Base-by-base conservation (phyloP, 495 filamentous ascomycete genomes). In the Daldinia caldariorum region DNA sequence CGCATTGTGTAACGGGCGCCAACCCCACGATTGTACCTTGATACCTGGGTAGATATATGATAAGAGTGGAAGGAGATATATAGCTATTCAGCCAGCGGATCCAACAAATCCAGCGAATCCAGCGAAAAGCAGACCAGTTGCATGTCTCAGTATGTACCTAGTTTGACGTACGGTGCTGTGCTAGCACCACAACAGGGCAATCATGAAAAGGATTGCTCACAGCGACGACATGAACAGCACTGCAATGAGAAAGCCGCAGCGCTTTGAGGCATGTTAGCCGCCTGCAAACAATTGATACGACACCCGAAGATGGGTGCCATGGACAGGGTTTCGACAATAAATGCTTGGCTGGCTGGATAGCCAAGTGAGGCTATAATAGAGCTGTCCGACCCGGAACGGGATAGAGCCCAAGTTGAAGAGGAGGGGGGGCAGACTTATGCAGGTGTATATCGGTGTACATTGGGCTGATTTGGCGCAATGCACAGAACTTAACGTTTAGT, bases 261-360 rank as follows among this genome's bases (percentile, higher is more conserved):
- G 43, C 47, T 49, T 16, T 56, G 49, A 26, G 61, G 47, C 61
- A 63, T 37, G 41, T 58, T 68, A 53, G 65, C 20, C 32, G 66
- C 41, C 56, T 59, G 58, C 61, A 66, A 43, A 45, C 20, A 49
- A 51, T 56, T 51, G 49, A 54, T 43, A 53, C 66, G 56, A 45
- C 69, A 72, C 43, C 70, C 65, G 61, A 72, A 47, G 65, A 71
- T 61, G 70, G 61, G 65, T 58, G 35, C 32, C 64, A 53, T 65
- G 64, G 69, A 72, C 60, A 72, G 58, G 70, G 61, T 41, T n/a
- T 57, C 20, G 50, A 61, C 16, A 51, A 55, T 32, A 8, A 61
- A 43, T 54, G 57, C 61, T 59, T 72, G 69, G 64, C 70, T 60
- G 51, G 60, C 60, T 72, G 57, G 61, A 41, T 62, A 56, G 50